phyloP scores from a whole-genome alignment of 1,139 yeast species.

The Scheffersomyces quercinus region DNA sequence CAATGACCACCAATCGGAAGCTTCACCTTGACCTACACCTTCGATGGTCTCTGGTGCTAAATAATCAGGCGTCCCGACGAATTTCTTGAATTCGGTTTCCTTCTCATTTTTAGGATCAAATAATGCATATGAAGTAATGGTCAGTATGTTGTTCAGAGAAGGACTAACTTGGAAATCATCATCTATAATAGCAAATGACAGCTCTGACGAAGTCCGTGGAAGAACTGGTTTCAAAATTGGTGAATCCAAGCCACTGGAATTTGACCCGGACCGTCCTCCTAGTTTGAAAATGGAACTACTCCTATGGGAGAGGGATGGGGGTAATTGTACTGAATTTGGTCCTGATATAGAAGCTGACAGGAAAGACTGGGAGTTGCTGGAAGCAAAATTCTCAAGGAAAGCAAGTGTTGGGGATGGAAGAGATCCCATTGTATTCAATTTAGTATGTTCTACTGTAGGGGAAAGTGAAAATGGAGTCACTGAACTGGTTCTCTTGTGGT shows the following conservation, averaged over 20 bases:
- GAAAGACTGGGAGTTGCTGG: conserved; percentile 8
- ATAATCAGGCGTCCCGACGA: conserved; percentile 98
- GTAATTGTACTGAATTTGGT: conserved; percentile 14
- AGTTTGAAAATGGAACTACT: conserved; percentile 11
- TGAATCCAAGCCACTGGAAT: conserved; percentile 46
- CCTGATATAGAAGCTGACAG: neutral
- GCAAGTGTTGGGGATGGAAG: conserved; percentile 15
- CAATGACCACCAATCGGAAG: conserved; percentile 98
- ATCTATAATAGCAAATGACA: conserved; percentile 55
- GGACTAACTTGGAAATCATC: conserved; percentile 41
- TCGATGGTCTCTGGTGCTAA: conserved; percentile 94
- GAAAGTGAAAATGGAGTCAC: conserved; percentile 53
- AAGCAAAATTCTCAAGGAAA: conserved; percentile 12
- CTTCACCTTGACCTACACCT: conserved; percentile 82
- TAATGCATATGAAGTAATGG: conserved; percentile 54
- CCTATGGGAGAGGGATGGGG: conserved; percentile 16
- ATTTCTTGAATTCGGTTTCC: conserved; percentile 45
- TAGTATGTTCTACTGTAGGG: conserved; percentile 42
- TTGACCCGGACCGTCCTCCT: conserved; percentile 27
- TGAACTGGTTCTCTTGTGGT: conserved; percentile 37
- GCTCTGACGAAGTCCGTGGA: conserved; percentile 53
- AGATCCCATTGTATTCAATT: conserved; percentile 14
- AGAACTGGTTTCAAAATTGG: conserved; percentile 50
- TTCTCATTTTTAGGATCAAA: conserved; percentile 67
- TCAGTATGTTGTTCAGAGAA: conserved; percentile 18